Conservation (phyloP, 768 basidiomycete species). For the Trametes cinnabarina region DNA sequence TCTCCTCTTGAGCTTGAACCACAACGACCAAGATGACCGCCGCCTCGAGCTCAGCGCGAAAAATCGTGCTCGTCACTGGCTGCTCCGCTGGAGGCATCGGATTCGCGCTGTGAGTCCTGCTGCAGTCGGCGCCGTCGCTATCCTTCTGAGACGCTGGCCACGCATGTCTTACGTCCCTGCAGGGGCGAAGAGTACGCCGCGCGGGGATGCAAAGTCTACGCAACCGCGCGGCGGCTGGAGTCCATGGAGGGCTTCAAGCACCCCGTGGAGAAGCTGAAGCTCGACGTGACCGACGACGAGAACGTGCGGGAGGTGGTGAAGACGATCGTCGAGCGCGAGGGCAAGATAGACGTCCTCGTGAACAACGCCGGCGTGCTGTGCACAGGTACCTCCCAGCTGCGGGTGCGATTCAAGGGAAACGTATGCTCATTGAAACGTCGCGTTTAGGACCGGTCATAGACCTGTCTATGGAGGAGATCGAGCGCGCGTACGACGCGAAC, state of each 20-base stretch:
- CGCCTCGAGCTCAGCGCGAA: too few relatives aligned
- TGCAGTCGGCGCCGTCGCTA: too few relatives aligned
- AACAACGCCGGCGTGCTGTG: constrained; percentile 64
- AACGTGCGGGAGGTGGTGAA: constrained; percentile 50
- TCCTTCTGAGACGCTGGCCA: too few relatives aligned
- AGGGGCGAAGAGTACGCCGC: constrained; percentile 69
- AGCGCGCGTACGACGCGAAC: constrained; percentile 64
- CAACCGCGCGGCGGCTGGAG: constrained; percentile 62
- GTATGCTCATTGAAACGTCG: too few relatives aligned
- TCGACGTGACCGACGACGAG: constrained; percentile 68
- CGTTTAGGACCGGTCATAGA: constrained; percentile 50
- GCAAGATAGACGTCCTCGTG: constrained; percentile 69
- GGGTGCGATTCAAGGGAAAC: not conserved
- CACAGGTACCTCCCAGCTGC: constrained; percentile 39
- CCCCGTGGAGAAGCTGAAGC: constrained; percentile 44
- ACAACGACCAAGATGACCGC: not conserved
- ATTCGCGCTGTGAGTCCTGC: constrained; percentile 16
- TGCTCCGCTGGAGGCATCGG: constrained; percentile 35
- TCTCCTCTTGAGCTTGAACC: too few relatives aligned
- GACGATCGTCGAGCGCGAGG: constrained; percentile 52
- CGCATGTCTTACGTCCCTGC: not conserved
- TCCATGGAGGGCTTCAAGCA: constrained; percentile 56
- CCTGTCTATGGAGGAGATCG: constrained; percentile 52
- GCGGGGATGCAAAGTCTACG: constrained; percentile 72
- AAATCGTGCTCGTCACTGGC: constrained; percentile 69